Base-by-base conservation (phyloP, 129 eudicot genomes). In the Centella asiatica region DNA sequence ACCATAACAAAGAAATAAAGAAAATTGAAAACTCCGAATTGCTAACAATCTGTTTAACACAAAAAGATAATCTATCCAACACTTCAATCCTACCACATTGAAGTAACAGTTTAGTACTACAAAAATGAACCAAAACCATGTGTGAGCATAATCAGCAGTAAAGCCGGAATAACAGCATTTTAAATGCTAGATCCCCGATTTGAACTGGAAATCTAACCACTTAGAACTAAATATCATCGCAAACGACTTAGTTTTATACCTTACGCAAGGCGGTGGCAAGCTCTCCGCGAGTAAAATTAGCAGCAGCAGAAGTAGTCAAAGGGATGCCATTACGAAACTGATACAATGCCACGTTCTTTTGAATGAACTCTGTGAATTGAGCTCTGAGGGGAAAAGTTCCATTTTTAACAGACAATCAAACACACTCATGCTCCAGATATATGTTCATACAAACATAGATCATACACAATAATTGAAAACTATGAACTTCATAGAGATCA, bases 241-340 rank as follows among this genome's bases (percentile, higher is more conserved):
- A 24, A 27, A 53, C 5, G 15, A 33, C 12, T 18, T 9, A 61
- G 9, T 7, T 13, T 2, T 4, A 32, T 77, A 93, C 99, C 95
- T 93, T 93, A 12, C 99, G 77, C 77, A 93, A 79, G 60, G 99
- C 99, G 1, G 96, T 88, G 36, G 99, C 99, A 57, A 93, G 99
- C 77, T 93, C 96, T 58, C 95, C 95, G 9, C 96, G 86, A 62
- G 95, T 93, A 80, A 84, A 93, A 70, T 93, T 93, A 27, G 96
- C 99, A 32, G 99, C 71, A 55, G 99, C 99, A 14, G 82, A 54
- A 28, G 99, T 93, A 11, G 99, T 87, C 71, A 93, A 69, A 8
- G 99, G 99, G 28, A 93, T 93, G 47, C 89, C 89, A 65, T 93
- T 93, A 28, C 96, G 78, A 53, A 85, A 93, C 67, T 93, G 99